phyloP scores from a whole-genome alignment of 192 early-diverging fungal genomes.

The Coemansia sp. region DNA sequence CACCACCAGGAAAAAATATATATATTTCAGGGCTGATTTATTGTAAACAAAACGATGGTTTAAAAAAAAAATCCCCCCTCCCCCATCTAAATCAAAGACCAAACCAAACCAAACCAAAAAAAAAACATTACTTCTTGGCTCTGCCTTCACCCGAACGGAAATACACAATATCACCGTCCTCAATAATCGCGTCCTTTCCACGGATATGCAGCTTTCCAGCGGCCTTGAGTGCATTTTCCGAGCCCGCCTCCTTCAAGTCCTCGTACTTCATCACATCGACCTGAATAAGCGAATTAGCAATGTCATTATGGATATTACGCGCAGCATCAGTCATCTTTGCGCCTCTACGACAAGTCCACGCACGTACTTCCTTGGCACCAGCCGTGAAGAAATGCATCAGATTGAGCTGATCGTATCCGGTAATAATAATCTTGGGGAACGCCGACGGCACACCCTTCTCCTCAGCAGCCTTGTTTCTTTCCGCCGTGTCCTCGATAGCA shows the following conservation, averaged over 20 bases:
- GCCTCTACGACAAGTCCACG: conserved; percentile 86
- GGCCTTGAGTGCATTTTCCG: conserved; percentile 88
- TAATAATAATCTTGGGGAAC: conserved; percentile 87
- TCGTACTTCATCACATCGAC: conserved; percentile 90
- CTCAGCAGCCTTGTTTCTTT: conserved; percentile 64
- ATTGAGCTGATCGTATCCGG: conserved; percentile 86
- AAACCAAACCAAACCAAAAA: background rate
- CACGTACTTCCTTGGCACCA: conserved; percentile 87
- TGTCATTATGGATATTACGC: conserved; percentile 87
- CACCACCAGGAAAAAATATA: background rate
- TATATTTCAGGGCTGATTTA: no score
- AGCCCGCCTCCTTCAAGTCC: conserved; percentile 81
- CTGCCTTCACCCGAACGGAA: conserved; percentile 59
- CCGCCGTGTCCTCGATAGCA: conserved; percentile 58
- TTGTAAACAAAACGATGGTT: no score
- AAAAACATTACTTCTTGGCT: conserved; percentile 41
- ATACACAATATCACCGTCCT: conserved; percentile 92
- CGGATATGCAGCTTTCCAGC: conserved; percentile 88
- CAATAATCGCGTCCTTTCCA: conserved; percentile 90
- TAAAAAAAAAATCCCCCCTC: no score
- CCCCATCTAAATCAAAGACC: background rate
- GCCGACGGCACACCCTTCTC: conserved; percentile 68
- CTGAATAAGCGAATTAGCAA: conserved; percentile 89
- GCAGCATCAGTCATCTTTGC: conserved; percentile 90
- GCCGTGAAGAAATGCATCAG: conserved; percentile 95